phyloP scores from a whole-genome alignment of 208 protist species.

The Acanthamoeba royreba region DNA sequence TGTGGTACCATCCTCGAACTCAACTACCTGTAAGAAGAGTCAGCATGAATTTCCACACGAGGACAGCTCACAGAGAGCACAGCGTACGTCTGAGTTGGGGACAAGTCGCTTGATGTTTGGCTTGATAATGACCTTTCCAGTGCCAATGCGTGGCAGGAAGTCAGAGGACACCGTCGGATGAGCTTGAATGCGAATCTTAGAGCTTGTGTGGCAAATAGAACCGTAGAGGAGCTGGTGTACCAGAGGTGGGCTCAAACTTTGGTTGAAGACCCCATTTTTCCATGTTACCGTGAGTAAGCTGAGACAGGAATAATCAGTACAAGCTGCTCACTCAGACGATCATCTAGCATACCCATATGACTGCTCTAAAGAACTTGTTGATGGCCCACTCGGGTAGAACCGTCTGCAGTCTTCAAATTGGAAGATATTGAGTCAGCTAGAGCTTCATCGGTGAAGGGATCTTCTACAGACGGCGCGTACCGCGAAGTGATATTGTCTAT shows the following conservation, averaged over 20 bases:
- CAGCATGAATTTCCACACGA: not conserved
- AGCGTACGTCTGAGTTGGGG: not conserved
- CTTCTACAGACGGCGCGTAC: no score
- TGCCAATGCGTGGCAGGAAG: conserved; percentile 9
- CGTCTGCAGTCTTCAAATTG: no score
- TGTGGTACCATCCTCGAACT: not conserved
- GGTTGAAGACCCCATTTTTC: not conserved
- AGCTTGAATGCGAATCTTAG: not conserved
- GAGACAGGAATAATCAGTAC: not conserved
- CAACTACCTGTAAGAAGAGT: not conserved
- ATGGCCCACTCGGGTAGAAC: no score
- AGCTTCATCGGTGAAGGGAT: not conserved
- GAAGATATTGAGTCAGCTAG: not conserved
- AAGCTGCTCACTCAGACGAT: not conserved
- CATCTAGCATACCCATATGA: no score
- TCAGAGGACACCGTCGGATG: not conserved
- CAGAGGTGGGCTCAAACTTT: not conserved
- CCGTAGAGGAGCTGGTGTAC: not conserved
- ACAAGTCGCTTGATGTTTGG: not conserved
- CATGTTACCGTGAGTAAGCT: conserved; percentile 2
- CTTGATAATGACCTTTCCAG: conserved; percentile 6
- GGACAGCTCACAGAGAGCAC: not conserved
- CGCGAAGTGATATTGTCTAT: not conserved
- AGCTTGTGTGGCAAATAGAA: not conserved
- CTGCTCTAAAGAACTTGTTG: no score